Base-by-base conservation (phyloP, 768 basidiomycete species). In the Hortiboletus campestris region DNA sequence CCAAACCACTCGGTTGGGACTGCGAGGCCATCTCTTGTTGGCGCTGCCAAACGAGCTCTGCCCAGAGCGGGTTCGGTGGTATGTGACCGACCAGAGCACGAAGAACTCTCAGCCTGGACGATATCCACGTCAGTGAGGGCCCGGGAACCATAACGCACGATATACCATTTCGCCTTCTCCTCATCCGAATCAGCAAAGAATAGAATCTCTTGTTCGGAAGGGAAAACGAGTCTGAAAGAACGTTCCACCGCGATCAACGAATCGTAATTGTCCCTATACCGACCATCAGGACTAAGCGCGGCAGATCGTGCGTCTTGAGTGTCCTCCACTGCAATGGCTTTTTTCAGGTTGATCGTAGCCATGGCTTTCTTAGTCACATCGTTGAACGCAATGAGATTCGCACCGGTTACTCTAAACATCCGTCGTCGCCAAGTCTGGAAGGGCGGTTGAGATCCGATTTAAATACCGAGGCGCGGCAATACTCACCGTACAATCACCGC, bases 161-260 rank as follows among this genome's bases (percentile, higher is more conserved):
- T 85, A 58, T 60, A 95, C 96, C 96, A 98, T 76, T 78, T 80
- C 22, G 76, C 72, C 71, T 98, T 98, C 69, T 93, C 92, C 51
- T 88, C 86, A 53, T 94, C 89, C 13, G 84, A 87, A 70, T 98
- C 96, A 32, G 95, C 91, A 63, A 88, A 94, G 78, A 98, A 98
- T 12, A 83, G 70, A 56, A 98, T 96, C 54, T 88, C 84, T 61
- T 93, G 84, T 32, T 86, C 80, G 22, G 81, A 77, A 3, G 84
- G 81, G 73, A 98, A 98, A 12, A 87, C 71, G 39, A 98, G 73
- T 46, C 88, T 80, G 83, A 98, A 98, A 6, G 88, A 91, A 51
- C 89, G 83, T 63, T 91, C 89, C 16, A 91, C 85, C 19, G 85
- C 81, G 61, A 80, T 88, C 56, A 85, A 66, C 22, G 76, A 80